These are phyloP conservation scores for Suillus variegatus DNA, from an alignment of 768 basidiomycete genomes.

Conservation along the genomic window DNA sequence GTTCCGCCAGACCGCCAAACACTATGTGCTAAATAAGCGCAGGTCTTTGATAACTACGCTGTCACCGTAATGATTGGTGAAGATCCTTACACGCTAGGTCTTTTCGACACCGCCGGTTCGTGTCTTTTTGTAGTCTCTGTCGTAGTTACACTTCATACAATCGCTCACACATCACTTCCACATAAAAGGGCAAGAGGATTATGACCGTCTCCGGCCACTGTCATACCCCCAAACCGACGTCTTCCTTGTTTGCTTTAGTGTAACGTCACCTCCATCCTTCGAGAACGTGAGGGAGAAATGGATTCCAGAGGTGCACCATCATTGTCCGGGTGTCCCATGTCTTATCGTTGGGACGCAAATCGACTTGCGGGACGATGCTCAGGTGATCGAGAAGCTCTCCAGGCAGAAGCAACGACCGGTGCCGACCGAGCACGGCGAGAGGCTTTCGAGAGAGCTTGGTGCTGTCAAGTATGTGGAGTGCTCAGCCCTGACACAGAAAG, in stretches of 20 bases:
- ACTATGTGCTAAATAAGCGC: slow-evolving; percentile 18
- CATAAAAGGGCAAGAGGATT: slow-evolving; percentile 92
- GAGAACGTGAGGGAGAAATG: slow-evolving; percentile 99
- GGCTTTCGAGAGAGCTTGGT: slow-evolving; percentile 95
- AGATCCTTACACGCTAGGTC: slow-evolving; percentile 96
- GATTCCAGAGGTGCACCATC: slow-evolving; percentile 99
- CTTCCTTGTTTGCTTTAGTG: slow-evolving; percentile 99
- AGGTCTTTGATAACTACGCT: slow-evolving; percentile 97
- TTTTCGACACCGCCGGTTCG: slow-evolving; percentile 98
- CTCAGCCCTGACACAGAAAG: slow-evolving; percentile 98
- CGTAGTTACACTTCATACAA: slow-evolving; percentile 10
- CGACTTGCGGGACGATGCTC: slow-evolving; percentile 91
- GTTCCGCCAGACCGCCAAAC: slow-evolving; percentile 1
- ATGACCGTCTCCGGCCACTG: slow-evolving; percentile 97
- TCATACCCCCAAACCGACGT: slow-evolving; percentile 99
- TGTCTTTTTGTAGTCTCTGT: slow-evolving; percentile 18
- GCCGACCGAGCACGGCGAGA: slow-evolving; percentile 82
- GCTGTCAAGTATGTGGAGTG: slow-evolving; percentile 99
- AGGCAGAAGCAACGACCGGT: slow-evolving; percentile 98
- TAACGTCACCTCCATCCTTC: slow-evolving; percentile 96
- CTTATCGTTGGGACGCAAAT: slow-evolving; percentile 99
- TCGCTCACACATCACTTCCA: slow-evolving; percentile 18
- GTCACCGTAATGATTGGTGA: slow-evolving; percentile 99
- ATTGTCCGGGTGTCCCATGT: slow-evolving; percentile 99
- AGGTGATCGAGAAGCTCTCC: slow-evolving; percentile 92